Conservation (phyloP, 2,329 filamentous ascomycete species). For the Exutisphaerella laricina region DNA sequence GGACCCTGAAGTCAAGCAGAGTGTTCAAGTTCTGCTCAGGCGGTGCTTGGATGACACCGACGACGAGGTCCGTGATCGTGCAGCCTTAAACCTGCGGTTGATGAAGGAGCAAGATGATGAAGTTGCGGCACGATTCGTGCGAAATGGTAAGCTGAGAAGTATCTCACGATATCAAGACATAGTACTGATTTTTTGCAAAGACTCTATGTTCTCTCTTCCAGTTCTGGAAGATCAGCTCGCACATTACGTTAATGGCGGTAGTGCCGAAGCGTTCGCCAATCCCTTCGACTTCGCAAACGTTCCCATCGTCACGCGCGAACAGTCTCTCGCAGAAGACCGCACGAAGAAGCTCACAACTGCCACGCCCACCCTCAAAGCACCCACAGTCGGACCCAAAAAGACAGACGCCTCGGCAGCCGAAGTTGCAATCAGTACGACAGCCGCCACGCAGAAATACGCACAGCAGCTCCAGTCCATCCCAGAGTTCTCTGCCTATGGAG, state of each 20-base stretch:
- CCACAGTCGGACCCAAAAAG: slow-evolving; percentile 73
- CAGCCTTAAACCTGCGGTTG: slow-evolving; percentile 82
- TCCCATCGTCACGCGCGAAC: slow-evolving; percentile 88
- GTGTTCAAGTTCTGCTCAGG: slow-evolving; percentile 84
- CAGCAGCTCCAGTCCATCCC: slow-evolving; percentile 83
- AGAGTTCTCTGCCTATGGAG: slow-evolving; percentile 84
- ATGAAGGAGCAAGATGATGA: slow-evolving; percentile 84
- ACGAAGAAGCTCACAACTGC: slow-evolving; percentile 95
- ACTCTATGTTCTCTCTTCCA: slow-evolving; percentile 90
- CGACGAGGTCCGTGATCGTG: slow-evolving; percentile 94
- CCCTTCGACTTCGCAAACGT: slow-evolving; percentile 90
- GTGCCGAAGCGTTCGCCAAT: slow-evolving; percentile 73
- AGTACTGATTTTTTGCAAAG: slow-evolving; percentile 44
- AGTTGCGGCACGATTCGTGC: slow-evolving; percentile 79
- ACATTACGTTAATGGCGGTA: slow-evolving; percentile 91
- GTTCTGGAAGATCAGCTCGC: slow-evolving; percentile 96
- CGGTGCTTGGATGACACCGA: slow-evolving; percentile 95
- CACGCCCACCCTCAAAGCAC: slow-evolving; percentile 88
- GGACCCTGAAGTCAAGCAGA: slow-evolving; percentile 93
- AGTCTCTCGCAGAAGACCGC: slow-evolving; percentile 91
- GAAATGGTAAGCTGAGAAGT: slow-evolving; percentile 62
- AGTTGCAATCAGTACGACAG: slow-evolving; percentile 64
- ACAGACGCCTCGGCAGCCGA: slow-evolving; percentile 67
- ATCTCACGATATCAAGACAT: background rate
- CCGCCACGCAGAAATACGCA: slow-evolving; percentile 80